phyloP scores from a whole-genome alignment of 768 basidiomycete species.

The Hygrophorus pudorinus region DNA sequence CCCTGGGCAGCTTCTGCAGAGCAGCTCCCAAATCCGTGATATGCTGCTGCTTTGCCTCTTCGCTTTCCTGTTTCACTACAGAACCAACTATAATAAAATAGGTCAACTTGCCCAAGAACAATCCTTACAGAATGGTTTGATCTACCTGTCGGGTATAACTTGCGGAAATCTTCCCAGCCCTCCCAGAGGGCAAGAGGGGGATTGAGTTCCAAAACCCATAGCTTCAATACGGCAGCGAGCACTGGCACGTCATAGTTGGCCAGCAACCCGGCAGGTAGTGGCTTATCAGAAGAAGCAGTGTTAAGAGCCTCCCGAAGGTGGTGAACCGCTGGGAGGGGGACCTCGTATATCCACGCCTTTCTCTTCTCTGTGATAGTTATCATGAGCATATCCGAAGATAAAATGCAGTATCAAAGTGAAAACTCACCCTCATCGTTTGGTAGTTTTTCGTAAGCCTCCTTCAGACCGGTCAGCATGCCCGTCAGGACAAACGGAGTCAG shows the following conservation, averaged over 20 bases:
- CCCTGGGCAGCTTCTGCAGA: conserved; percentile 62
- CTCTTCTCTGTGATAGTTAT: conserved; percentile 50
- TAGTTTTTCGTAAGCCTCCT: conserved; percentile 50
- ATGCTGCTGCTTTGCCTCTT: conserved; percentile 45
- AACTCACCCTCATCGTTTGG: conserved; percentile 54
- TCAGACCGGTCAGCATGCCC: conserved; percentile 54
- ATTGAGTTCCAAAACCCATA: conserved; percentile 89
- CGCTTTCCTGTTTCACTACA: conserved; percentile 39
- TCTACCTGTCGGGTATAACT: conserved; percentile 74
- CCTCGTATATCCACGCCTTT: conserved; percentile 92
- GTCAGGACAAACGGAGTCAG: conserved; percentile 65
- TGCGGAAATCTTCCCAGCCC: conserved; percentile 85
- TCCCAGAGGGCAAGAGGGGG: conserved; percentile 81
- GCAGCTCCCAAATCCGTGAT: conserved; percentile 51
- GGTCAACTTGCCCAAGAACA: neutral
- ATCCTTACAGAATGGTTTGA: conserved; percentile 15
- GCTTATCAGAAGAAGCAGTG: conserved; percentile 45
- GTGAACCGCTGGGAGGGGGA: conserved; percentile 74
- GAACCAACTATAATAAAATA: conserved; percentile 12
- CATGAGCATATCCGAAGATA: neutral
- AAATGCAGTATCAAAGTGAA: neutral
- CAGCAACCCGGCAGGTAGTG: conserved; percentile 42
- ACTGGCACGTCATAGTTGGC: conserved; percentile 78
- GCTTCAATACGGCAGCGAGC: conserved; percentile 73
- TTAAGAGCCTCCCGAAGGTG: conserved; percentile 82